Evolutionary conservation across 2,329 filamentous ascomycete species (phyloP).

Genomic region (Cercospora janseana): DNA sequence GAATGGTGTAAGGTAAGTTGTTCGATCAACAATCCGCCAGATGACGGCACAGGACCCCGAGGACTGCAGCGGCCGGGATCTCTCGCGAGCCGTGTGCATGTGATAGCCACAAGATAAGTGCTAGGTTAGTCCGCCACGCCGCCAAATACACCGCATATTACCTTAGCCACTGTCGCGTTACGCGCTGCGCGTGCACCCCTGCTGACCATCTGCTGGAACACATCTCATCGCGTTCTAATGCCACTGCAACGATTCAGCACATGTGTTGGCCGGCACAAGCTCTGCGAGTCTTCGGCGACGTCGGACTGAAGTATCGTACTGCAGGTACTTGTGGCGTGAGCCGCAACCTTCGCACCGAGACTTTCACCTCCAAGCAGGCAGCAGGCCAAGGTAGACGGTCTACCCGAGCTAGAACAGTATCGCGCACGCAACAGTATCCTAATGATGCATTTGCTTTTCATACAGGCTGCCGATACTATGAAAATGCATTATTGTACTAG

Average conservation of each 20-base stretch:
- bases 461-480: slow-evolving; percentile 20
- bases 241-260: no score
- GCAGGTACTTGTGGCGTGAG: slow-evolving; percentile 16
- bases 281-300: slow-evolving; percentile 4
- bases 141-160: slow-evolving; percentile 3
- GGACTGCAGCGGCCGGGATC: slow-evolving; percentile 2
- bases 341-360: slow-evolving; percentile 3
- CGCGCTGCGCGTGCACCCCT: not conserved
- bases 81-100: slow-evolving; percentile 5
- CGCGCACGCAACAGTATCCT: not conserved
- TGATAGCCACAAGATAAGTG: slow-evolving; percentile 2
- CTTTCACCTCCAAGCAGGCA: no score
- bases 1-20: not conserved
- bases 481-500: slow-evolving; percentile 19
- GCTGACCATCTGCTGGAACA: not conserved
- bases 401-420: no score
- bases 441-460: not conserved
- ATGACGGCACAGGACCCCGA: slow-evolving; percentile 1
- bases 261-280: not conserved
- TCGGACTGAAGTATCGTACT: slow-evolving; percentile 1
- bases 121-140: slow-evolving; percentile 4
- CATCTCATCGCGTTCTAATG: not conserved
- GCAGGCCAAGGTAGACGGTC: no score
- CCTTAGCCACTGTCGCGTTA: slow-evolving; percentile 4
- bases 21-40: not conserved